These are phyloP conservation scores for Thelonectria rubi DNA, from an alignment of 2,329 filamentous ascomycete species.

Conservation along the genomic window DNA sequence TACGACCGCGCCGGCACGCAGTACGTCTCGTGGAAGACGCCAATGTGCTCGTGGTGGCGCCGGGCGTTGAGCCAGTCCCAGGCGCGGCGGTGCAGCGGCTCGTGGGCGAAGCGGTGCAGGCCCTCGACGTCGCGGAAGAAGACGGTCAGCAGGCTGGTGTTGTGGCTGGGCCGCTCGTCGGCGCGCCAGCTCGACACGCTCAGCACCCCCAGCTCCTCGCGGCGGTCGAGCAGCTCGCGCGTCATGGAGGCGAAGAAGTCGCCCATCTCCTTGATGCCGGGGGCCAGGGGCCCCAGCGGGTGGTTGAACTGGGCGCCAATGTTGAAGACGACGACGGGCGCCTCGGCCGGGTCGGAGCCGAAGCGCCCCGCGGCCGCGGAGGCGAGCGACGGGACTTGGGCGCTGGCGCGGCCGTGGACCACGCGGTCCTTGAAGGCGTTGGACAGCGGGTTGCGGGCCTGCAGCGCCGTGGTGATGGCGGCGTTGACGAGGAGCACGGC, in stretches of 20 bases:
- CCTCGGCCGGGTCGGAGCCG: conserved; percentile 40
- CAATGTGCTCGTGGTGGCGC: conserved; percentile 50
- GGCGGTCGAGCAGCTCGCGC: conserved; percentile 45
- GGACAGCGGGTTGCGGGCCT: conserved; percentile 29
- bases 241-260: conserved; percentile 52
- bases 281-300: conserved; percentile 59
- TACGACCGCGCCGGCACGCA: conserved; percentile 54
- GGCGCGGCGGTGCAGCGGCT: conserved; percentile 55
- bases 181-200: conserved; percentile 53
- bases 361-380: conserved; percentile 42
- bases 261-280: conserved; percentile 52
- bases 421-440: conserved; percentile 40
- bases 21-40: conserved; percentile 65
- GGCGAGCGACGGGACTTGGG: conserved; percentile 44
- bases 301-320: conserved; percentile 57
- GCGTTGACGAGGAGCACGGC: conserved; percentile 44
- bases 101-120: conserved; percentile 62
- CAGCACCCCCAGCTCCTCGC: conserved; percentile 58
- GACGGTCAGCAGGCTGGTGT: conserved; percentile 54
- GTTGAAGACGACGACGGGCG: conserved; percentile 54
- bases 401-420: conserved; percentile 47
- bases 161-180: conserved; percentile 50
- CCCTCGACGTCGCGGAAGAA: conserved; percentile 62
- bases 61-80: conserved; percentile 60
- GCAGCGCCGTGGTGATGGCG: conserved; percentile 43